Evolutionary conservation across 345 rosid species (phyloP).

Genomic region (Eucalyptus albens): DNA sequence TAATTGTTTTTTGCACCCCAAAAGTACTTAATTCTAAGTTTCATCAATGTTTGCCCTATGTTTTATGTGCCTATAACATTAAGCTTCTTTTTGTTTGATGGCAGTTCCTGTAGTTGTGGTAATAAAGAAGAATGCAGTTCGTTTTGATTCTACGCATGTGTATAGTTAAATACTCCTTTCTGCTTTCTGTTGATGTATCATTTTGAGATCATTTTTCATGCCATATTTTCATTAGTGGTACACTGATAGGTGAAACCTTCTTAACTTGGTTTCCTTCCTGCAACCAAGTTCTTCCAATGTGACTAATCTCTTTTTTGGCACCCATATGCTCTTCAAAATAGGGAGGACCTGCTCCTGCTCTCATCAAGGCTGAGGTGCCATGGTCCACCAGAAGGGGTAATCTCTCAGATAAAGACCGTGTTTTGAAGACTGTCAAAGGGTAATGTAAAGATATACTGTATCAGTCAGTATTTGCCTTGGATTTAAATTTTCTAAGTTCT

Average conservation of each 20-base stretch:
- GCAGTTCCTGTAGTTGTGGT: neutral
- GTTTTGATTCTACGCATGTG: neutral
- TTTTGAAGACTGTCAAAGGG: conserved; percentile 89
- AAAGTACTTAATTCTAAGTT: neutral
- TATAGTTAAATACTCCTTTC: neutral
- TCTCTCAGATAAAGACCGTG: conserved; percentile 76
- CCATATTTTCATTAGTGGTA: neutral
- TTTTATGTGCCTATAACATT: neutral
- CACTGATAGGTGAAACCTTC: neutral
- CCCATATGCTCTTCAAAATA: conserved; percentile 3
- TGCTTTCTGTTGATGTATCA: neutral
- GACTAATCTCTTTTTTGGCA: neutral
- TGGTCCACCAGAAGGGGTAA: conserved; percentile 79
- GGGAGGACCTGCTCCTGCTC: conserved; percentile 60
- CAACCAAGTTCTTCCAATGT: neutral
- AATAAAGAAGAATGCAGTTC: neutral
- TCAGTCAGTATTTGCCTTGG: neutral
- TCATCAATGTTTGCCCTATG: neutral
- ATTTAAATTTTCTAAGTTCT: neutral
- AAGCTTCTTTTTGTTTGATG: neutral
- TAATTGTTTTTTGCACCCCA: neutral
- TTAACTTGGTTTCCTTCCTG: neutral
- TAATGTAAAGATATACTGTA: conserved; percentile 8
- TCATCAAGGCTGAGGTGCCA: conserved; percentile 85
- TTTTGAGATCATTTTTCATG: neutral